Evolutionary conservation across 2,329 filamentous ascomycete species (phyloP), one percentile per base, ranked within the genome.

Genomic region (Colletotrichum musae): DNA sequence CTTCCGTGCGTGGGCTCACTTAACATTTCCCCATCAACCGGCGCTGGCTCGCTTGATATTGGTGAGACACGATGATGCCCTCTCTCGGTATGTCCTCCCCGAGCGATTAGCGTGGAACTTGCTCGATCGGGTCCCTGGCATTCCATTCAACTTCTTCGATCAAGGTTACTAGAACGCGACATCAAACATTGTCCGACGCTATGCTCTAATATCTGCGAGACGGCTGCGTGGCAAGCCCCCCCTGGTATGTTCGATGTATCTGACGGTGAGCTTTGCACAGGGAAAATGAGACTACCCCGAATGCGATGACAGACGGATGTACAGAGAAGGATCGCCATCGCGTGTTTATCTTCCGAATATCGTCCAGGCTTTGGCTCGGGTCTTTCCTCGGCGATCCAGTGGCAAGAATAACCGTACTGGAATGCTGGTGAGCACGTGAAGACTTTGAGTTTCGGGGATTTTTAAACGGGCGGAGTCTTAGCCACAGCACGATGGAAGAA

Each of bases 251-350:
- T n/a, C 18, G n/a, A 48, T 5, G 7, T 10, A 5, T 13, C 18
- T 39, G 51, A 28, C 43, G 28, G 56, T 47, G 39, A 32, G 41
- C 48, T 36, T n/a, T n/a, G 26, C 18, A 43, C 13, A 28, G 18
- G 52, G 28, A 36, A 39, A 32, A 28, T 18, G 12, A n/a, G 48
- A 39, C 39, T 18, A 41, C 43, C 36, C 21, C 4, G 26, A 53
- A 24, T 52, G 47, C 12, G 50, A 59, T 36, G 54, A 39, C 32
- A 36, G 32, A 36, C 10, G 9, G 24, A 41, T n/a, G 12, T 52
- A 13, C 36, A 32, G 59, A 24, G 5, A n/a, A 32, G 43, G 51
- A 64, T 68, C 51, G 32, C 13, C 64, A 26, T 43, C n/a, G 24
- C 13, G 36, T 58, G 51, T 62, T 45, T 28, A 56, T 61, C 50